phyloP scores from a whole-genome alignment of 2,329 filamentous ascomycete species.

The Diaporthe eres region DNA sequence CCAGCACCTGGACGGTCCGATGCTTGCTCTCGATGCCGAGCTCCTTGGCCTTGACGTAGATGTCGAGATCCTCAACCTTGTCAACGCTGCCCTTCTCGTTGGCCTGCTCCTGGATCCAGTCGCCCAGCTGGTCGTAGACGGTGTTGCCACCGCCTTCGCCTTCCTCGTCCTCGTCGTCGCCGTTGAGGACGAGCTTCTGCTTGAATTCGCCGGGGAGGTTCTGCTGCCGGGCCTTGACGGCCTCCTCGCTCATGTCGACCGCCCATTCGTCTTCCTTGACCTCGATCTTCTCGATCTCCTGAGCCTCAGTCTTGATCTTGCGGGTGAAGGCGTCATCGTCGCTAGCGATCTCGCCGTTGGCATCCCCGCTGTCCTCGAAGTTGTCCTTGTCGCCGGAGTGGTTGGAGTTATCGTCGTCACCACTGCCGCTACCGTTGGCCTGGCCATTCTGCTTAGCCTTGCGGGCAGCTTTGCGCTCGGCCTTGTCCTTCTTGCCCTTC shows the following conservation, averaged over 20 bases:
- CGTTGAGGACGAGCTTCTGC: conserved; percentile 85
- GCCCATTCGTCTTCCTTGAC: conserved; percentile 92
- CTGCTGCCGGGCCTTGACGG: conserved; percentile 93
- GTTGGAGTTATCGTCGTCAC: conserved; percentile 71
- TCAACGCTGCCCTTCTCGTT: conserved; percentile 80
- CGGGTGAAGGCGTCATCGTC: conserved; percentile 86
- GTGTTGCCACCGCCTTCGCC: conserved; percentile 82
- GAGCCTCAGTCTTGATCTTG: conserved; percentile 77
- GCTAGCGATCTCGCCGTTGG: conserved; percentile 78
- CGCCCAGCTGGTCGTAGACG: conserved; percentile 90
- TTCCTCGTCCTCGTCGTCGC: conserved; percentile 84
- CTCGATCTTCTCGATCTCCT: conserved; percentile 64
- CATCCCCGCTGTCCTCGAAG: conserved; percentile 63
- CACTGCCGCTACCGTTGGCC: conserved; percentile 68
- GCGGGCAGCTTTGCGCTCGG: conserved; percentile 89
- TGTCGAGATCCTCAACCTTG: conserved; percentile 88
- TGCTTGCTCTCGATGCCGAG: conserved; percentile 95
- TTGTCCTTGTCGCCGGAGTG: conserved; percentile 62
- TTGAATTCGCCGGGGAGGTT: conserved; percentile 96
- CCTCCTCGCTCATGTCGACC: conserved; percentile 95
- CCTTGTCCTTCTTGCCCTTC: conserved; percentile 98
- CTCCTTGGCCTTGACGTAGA: conserved; percentile 98
- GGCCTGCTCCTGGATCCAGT: conserved; percentile 87
- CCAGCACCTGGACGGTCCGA: conserved; percentile 90
- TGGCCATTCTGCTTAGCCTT: conserved; percentile 86